Conservation (phyloP, 805 yeast genomes). For the Hanseniaspora nectarophila region DNA sequence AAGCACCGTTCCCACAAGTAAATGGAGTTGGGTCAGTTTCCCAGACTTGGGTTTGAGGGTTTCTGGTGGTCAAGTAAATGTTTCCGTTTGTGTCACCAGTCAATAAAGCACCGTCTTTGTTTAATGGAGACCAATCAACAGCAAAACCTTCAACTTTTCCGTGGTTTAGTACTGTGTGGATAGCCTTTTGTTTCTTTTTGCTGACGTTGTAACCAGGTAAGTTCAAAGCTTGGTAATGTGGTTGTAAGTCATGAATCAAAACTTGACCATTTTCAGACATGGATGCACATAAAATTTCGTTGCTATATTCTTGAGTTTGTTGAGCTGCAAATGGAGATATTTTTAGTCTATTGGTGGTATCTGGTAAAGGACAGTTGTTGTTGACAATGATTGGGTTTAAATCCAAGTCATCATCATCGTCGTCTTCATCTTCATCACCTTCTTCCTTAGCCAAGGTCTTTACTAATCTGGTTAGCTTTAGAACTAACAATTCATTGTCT, state of each 20-base stretch:
- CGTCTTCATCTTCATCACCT: slow-evolving; percentile 61
- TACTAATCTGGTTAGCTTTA: slow-evolving; percentile 68
- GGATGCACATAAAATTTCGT: slow-evolving; percentile 77
- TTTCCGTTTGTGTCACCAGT: slow-evolving; percentile 86
- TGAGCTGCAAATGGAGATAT: slow-evolving; percentile 58
- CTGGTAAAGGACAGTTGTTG: slow-evolving; percentile 61
- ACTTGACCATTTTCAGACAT: slow-evolving; percentile 88
- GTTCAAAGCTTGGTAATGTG: slow-evolving; percentile 73
- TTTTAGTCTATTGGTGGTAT: slow-evolving; percentile 81
- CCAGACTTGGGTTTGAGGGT: slow-evolving; percentile 54
- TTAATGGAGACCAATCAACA: slow-evolving; percentile 87
- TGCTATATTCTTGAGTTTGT: slow-evolving; percentile 28
- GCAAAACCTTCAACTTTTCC: slow-evolving; percentile 98
- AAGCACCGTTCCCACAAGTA: slow-evolving; percentile 45
- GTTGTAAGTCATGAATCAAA: slow-evolving; percentile 63
- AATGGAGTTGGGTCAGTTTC: slow-evolving; percentile 74
- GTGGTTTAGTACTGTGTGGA: slow-evolving; percentile 69
- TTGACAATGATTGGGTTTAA: slow-evolving; percentile 79
- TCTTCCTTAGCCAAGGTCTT: slow-evolving; percentile 73
- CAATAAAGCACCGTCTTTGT: slow-evolving; percentile 64
- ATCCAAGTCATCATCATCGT: slow-evolving; percentile 63
- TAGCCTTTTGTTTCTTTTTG: slow-evolving; percentile 63
- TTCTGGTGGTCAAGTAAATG: slow-evolving; percentile 64
- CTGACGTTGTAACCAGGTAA: slow-evolving; percentile 77
- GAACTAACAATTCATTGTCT: slow-evolving; percentile 77